Evolutionary conservation across 2,329 filamentous ascomycete species (phyloP).

Genomic region (Aspergillus sp.): DNA sequence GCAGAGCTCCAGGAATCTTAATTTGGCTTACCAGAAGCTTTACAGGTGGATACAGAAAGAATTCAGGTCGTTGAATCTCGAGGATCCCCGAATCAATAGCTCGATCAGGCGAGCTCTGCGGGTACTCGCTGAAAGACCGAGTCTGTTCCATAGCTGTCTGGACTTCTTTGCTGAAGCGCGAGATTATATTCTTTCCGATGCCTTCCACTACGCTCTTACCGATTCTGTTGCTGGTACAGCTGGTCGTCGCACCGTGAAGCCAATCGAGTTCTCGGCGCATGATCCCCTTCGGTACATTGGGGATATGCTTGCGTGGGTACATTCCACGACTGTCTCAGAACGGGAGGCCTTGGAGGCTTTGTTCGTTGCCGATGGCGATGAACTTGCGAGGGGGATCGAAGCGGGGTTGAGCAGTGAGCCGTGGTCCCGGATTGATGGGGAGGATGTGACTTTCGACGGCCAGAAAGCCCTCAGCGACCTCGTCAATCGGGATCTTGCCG

Average conservation of each 20-base stretch:
- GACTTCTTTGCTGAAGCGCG: conserved; percentile 88
- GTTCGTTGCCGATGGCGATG: conserved; percentile 82
- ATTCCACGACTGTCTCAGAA: conserved; percentile 89
- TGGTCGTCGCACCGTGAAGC: conserved; percentile 60
- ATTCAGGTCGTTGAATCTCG: conserved; percentile 83
- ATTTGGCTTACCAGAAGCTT: conserved; percentile 86
- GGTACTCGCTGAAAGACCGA: conserved; percentile 79
- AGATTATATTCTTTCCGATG: conserved; percentile 75
- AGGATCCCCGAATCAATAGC: conserved; percentile 84
- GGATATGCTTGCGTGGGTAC: conserved; percentile 96
- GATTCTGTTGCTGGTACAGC: conserved; percentile 53
- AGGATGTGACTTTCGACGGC: conserved; percentile 60
- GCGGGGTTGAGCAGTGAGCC: conserved; percentile 72
- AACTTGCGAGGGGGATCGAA: conserved; percentile 73
- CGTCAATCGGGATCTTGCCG: conserved; percentile 74
- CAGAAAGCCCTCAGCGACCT: conserved; percentile 73
- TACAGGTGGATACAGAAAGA: conserved; percentile 93
- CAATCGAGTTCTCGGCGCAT: conserved; percentile 88
- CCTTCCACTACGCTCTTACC: conserved; percentile 80
- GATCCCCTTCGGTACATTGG: conserved; percentile 86
- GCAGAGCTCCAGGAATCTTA: conserved; percentile 74
- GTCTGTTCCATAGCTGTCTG: conserved; percentile 84
- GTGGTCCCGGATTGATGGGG: conserved; percentile 61
- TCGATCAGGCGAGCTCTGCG: conserved; percentile 75
- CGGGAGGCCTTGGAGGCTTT: conserved; percentile 83